Base-by-base conservation (phyloP, 352 stramenopile genomes). In the Globisporangium camurandrum region DNA sequence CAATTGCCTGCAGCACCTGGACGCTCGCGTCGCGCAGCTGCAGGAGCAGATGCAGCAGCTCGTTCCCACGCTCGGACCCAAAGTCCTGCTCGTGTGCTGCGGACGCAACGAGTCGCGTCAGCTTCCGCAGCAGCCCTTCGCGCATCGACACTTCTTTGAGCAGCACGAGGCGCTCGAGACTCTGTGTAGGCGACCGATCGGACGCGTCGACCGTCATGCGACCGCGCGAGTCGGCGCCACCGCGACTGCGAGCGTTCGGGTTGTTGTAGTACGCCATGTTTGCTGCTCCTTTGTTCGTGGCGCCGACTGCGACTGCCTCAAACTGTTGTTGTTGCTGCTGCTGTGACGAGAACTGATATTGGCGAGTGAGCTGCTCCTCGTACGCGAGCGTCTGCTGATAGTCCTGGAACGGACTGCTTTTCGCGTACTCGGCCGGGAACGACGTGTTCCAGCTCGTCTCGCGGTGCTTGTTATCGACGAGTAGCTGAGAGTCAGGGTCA, bases 371-470 rank as follows among this genome's bases (percentile, higher is more conserved):
- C 19, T 86, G 73, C 47, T 84, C 68, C 14, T 83, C 55, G 38
- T 75, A 88, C n/a, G 67, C 71, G 20, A 88, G 57, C 2, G 76
- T 86, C 30, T 73, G 64, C 54, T 76, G 67, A 20, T 69, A 81
- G 52, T 83, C 62, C 1, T 45, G 55, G 28, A 56, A 53, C 31
- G 71, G 59, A 46, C 69, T 57, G 26, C 46, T 33, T 1, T 56
- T 45, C 16, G 76, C 54, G 42, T 89, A 89, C 39, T 89, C 77
- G 17, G 74, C 75, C 24, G 75, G 75, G 36, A 69, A 89, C 1
- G 74, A 86, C 22, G 75, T 84, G 50, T 69, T 83, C 77, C 77
- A 89, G 17, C 77, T 67, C 52, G 80, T 75, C 51, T 89, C 75
- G 9, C 74, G 77, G 38, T 66, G 69, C 55, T 74, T 78, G 33